Evolutionary conservation across 495 filamentous ascomycete species (phyloP), one percentile per base, ranked within the genome.

Genomic region (Pseudevernia furfuracea): DNA sequence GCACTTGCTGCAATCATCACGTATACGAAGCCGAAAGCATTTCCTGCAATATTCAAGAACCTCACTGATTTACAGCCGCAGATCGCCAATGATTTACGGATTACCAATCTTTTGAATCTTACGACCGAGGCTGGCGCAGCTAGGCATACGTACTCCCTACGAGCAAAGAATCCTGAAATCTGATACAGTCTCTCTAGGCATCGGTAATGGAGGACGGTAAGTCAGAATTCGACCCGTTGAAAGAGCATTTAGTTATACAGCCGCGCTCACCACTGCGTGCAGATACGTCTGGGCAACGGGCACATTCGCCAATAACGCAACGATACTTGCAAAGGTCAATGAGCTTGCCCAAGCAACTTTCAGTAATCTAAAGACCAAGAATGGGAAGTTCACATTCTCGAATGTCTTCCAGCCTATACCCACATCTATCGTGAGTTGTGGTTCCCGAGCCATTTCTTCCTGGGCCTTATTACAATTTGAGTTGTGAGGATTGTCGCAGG

Each of bases 381-480:
- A 41, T 5, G 44, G 39, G 41, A 58, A 64, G 19, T 64, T 58
- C 48, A 57, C 62, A 9, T 43, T 64, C 25, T 28, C 17, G 9
- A 46, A 57, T 36, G 39, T 58, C 11, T 64, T 64, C n/a, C 62
- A 64, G 39, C 49, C 62, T 10, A 58, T 64, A 25, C 52, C 49
- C 11, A 58, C 21, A 30, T 57, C 62, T 36, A 64, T 64, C 36
- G 49, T 53, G 12, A 53, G 49, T 53, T 3, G 12, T 46, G 21
- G n/a, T 46, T 46, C 2, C 43, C 17, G 21, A 46, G 19, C 1
- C 28, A 2, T 8, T 30, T 53, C 6, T 32, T 15, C 12, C 1
- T 4, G 7, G 19, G 12, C 30, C 23, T 0, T 28, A 28, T 15
- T 53, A 8, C 49, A 17, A 7, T 32, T 17, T 17, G 49, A 53